phyloP scores from a whole-genome alignment of 2,329 filamentous ascomycete genomes.

The Lasiodiplodia sp. region DNA sequence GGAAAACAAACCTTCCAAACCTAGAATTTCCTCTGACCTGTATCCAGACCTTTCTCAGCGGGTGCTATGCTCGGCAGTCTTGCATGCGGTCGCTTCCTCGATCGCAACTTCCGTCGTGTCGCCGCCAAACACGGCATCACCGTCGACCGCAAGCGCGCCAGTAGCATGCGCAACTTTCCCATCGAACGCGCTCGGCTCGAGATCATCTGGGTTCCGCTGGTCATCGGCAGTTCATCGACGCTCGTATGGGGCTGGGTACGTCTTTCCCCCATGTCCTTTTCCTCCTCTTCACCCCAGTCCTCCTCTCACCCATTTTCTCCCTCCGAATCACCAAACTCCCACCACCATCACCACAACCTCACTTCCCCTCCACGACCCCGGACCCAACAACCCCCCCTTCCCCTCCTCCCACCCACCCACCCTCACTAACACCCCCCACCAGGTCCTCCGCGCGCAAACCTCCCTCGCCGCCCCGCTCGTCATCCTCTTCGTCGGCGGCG shows the following conservation, averaged over 20 bases:
- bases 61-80: conserved; percentile 45
- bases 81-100: conserved; percentile 64
- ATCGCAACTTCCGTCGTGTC: conserved; percentile 76
- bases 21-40: too few relatives aligned
- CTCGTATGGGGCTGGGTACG: conserved; percentile 54
- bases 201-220: conserved; percentile 47
- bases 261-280: background rate
- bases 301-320: background rate
- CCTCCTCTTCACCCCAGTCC: background rate
- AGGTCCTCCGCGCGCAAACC: background rate
- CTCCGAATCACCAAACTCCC: background rate
- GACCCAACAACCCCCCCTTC: too few relatives aligned
- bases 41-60: conserved; percentile 40
- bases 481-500: conserved; percentile 62
- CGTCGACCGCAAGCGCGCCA: conserved; percentile 65
- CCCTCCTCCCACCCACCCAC: background rate
- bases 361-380: too few relatives aligned
- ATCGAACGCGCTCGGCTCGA: conserved; percentile 56
- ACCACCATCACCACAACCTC: too few relatives aligned
- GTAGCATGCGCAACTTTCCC: conserved; percentile 60
- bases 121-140: conserved; percentile 67
- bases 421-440: background rate
- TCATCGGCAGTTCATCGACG: conserved; percentile 41
- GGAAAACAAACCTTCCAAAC: conserved; percentile 41
- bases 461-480: conserved; percentile 48